phyloP scores from a whole-genome alignment of 208 protist species.

The Angomonas deanei region DNA sequence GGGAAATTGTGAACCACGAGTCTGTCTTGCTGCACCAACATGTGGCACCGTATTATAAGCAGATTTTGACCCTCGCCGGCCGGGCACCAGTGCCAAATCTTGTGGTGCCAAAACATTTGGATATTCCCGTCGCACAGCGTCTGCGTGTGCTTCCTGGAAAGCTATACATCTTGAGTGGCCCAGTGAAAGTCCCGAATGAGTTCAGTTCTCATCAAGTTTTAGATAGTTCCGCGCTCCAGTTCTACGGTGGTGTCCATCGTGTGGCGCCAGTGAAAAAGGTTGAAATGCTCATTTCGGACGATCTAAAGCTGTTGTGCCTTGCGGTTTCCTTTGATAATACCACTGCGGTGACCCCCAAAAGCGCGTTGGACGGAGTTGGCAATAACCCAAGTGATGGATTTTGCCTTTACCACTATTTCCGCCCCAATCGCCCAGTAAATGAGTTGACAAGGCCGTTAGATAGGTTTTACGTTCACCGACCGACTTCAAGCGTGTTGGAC shows the following conservation, averaged over 20 bases:
- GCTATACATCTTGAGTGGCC: constrained; percentile 51
- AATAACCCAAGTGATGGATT: constrained; percentile 14
- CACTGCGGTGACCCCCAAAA: constrained; percentile 20
- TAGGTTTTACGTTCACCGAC: constrained; percentile 66
- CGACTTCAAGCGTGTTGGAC: constrained; percentile 16
- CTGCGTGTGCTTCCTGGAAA: constrained; percentile 69
- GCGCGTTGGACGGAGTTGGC: neutral
- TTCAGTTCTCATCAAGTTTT: constrained; percentile 51
- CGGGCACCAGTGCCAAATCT: constrained; percentile 50
- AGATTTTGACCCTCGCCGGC: constrained; percentile 67
- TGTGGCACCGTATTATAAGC: constrained; percentile 74
- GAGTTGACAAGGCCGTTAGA: constrained; percentile 76
- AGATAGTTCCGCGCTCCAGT: constrained; percentile 66
- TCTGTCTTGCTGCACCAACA: constrained; percentile 70
- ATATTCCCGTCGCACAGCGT: constrained; percentile 34
- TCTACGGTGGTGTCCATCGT: constrained; percentile 66
- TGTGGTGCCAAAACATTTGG: constrained; percentile 24
- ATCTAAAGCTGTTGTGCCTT: constrained; percentile 77
- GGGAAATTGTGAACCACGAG: constrained; percentile 76
- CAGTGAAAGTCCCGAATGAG: constrained; percentile 15
- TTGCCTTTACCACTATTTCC: constrained; percentile 77
- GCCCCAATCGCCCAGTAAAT: constrained; percentile 70
- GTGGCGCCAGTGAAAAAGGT: constrained; percentile 43
- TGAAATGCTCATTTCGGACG: constrained; percentile 55
- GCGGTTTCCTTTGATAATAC: constrained; percentile 44